These are phyloP conservation scores for Penicillium freii DNA, from an alignment of 2,329 filamentous ascomycete species.

Conservation along the genomic window DNA sequence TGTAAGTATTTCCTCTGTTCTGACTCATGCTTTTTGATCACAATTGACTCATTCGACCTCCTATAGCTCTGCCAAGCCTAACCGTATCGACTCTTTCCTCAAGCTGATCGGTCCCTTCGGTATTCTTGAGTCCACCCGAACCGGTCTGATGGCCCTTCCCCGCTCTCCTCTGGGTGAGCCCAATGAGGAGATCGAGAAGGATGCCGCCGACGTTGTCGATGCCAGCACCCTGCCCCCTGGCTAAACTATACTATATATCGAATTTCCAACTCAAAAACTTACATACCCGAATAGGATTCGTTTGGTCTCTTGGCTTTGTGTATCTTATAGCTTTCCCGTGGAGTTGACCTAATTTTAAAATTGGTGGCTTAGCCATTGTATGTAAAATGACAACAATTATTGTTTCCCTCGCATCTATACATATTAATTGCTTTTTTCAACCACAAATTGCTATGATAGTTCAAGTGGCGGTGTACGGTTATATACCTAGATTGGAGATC, in stretches of 20 bases:
- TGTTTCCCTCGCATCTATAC: not conserved
- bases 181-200: conserved; percentile 73
- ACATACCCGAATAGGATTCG: conserved; percentile 24
- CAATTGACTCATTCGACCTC: conserved; percentile 7
- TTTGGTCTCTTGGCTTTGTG: conserved; percentile 17
- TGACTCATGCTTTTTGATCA: not conserved
- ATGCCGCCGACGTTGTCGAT: conserved; percentile 92
- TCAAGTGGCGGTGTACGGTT: not conserved
- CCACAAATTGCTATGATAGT: not conserved
- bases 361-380: conserved; percentile 9
- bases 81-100: conserved; percentile 93
- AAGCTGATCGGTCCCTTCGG: conserved; percentile 93
- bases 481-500: not conserved
- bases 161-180: conserved; percentile 80
- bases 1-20: conserved; percentile 60
- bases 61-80: conserved; percentile 80
- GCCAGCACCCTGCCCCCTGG: conserved; percentile 90
- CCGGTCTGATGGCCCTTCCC: conserved; percentile 93
- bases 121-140: conserved; percentile 92
- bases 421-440: not conserved
- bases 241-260: conserved; percentile 47
- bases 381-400: conserved; percentile 14
- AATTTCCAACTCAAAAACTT: conserved; percentile 22
- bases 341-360: conserved; percentile 11
- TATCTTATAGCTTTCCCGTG: conserved; percentile 10